These are phyloP conservation scores for Microcyclosporella mali DNA, from an alignment of 2,329 filamentous ascomycete genomes.

Conservation along the genomic window DNA sequence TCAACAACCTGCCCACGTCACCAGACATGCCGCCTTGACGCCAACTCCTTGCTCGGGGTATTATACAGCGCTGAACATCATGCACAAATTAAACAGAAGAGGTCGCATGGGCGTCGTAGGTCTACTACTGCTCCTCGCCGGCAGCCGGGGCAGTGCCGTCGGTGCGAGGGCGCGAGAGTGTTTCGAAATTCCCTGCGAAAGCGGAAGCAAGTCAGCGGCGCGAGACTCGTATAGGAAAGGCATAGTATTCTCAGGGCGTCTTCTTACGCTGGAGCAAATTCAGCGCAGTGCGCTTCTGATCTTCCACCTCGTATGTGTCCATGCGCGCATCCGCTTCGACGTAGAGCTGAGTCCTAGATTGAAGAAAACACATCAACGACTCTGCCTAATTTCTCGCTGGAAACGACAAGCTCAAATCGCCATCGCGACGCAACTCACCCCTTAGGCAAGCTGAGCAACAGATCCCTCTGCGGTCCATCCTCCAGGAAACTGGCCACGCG, in stretches of 20 bases:
- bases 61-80: slow-evolving; percentile 1
- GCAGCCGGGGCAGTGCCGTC: background rate
- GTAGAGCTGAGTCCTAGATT: slow-evolving; percentile 64
- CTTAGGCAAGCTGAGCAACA: slow-evolving; percentile 68
- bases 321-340: slow-evolving; percentile 77
- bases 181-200: slow-evolving; percentile 42
- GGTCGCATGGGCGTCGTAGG: background rate
- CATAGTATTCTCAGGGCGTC: too few relatives aligned
- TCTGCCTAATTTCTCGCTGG: too few relatives aligned
- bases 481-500: slow-evolving; percentile 64
- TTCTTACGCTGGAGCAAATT: slow-evolving; percentile 73
- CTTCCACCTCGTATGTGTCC: slow-evolving; percentile 59
- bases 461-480: slow-evolving; percentile 65
- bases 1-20: background rate
- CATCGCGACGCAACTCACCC: too few relatives aligned
- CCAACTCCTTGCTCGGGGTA: slow-evolving; percentile 2
- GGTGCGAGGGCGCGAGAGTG: slow-evolving; percentile 37
- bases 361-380: slow-evolving; percentile 6
- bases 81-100: background rate
- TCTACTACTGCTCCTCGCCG: background rate
- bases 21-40: background rate
- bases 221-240: background rate
- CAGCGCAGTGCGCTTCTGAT: slow-evolving; percentile 57
- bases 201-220: background rate
- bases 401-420: too few relatives aligned